Percentiles rank a stretch among this genome's conserved stretches.
Conservation (phyloP, 2,329 filamentous ascomycete species). For the Talaromyces atroroseus region DNA sequence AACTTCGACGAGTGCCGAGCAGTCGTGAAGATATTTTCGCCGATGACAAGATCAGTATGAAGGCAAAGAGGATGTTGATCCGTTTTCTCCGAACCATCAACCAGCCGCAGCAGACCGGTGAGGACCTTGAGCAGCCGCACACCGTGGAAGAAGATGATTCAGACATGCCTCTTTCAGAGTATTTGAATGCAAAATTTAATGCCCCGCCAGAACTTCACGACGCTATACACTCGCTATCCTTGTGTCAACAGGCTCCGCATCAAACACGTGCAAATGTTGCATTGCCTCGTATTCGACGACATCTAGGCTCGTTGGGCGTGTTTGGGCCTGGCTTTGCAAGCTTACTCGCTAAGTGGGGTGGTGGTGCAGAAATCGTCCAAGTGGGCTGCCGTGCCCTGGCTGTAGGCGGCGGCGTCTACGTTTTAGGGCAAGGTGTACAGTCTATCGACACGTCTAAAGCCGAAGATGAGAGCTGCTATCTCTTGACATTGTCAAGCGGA, state of each 20-base stretch:
- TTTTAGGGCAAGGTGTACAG: constrained; percentile 66
- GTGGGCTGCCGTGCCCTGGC: constrained; percentile 85
- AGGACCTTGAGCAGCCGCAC: constrained; percentile 36
- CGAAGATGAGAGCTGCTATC: constrained; percentile 19
- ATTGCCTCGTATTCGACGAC: constrained; percentile 66
- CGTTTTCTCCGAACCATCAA: constrained; percentile 85
- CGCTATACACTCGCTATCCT: constrained; percentile 63
- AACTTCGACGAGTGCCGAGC: constrained; percentile 70
- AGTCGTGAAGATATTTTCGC: constrained; percentile 89
- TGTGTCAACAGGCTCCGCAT: constrained; percentile 58
- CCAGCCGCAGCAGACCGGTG: constrained; percentile 54
- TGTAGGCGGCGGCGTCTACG: constrained; percentile 86
- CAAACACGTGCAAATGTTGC: constrained; percentile 61
- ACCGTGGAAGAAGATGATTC: constrained; percentile 48
- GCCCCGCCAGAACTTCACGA: constrained; percentile 64
- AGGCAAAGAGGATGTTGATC: constrained; percentile 81
- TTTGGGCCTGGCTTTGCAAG: constrained; percentile 87
- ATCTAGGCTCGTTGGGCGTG: constrained; percentile 78
- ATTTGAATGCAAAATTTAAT: constrained; percentile 52
- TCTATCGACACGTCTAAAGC: constrained; percentile 19
- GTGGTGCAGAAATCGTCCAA: constrained; percentile 80
- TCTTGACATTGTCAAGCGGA: constrained; percentile 31
- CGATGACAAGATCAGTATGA: constrained; percentile 66
- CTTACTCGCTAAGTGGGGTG: constrained; percentile 89
- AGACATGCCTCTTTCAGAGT: constrained; percentile 44